Evolutionary conservation across 805 yeast species (phyloP).

Genomic region (Candida cerambycidarum): DNA sequence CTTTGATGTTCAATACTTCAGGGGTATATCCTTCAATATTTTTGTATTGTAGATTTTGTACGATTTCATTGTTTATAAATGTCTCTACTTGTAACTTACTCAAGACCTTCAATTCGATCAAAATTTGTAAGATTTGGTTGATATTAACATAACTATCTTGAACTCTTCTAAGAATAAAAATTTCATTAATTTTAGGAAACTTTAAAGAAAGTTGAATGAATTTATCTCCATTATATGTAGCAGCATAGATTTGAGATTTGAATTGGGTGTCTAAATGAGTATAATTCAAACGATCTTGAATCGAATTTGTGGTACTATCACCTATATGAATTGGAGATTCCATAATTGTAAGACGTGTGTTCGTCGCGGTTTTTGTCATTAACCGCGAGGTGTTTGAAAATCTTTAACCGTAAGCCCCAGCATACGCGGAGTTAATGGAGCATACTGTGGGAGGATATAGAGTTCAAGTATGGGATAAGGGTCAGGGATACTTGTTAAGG

Average conservation of each 20-base stretch:
- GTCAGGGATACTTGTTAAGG: too few species aligned
- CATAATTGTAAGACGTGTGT: slow-evolving; percentile 21
- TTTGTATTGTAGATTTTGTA: slow-evolving; percentile 30
- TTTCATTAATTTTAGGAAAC: slow-evolving; percentile 1
- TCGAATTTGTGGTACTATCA: slow-evolving; percentile 41
- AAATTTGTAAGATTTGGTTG: slow-evolving; percentile 35
- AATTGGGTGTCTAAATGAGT: slow-evolving; percentile 33
- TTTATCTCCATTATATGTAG: slow-evolving; percentile 37
- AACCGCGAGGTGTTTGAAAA: too few species aligned
- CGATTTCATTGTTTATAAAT: slow-evolving; percentile 33
- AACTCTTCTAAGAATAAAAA: slow-evolving; percentile 37
- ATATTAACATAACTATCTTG: slow-evolving; percentile 43
- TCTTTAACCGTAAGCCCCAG: too few species aligned
- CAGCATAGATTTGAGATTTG: slow-evolving; percentile 21
- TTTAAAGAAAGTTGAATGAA: slow-evolving; percentile 29
- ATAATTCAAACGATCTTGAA: slow-evolving; percentile 31
- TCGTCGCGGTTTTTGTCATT: slow-evolving; percentile 7
- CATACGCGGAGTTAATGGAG: too few species aligned
- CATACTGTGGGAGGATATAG: too few species aligned
- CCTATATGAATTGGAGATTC: slow-evolving; percentile 44
- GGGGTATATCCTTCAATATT: slow-evolving; percentile 19
- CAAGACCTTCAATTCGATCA: slow-evolving; percentile 28
- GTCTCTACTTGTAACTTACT: slow-evolving; percentile 26
- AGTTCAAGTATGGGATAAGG: too few species aligned
- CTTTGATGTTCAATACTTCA: slow-evolving; percentile 28